Evolutionary conservation across 163 green algal genomes (phyloP).

Genomic region (Chlamydomonas reinhardtii): DNA sequence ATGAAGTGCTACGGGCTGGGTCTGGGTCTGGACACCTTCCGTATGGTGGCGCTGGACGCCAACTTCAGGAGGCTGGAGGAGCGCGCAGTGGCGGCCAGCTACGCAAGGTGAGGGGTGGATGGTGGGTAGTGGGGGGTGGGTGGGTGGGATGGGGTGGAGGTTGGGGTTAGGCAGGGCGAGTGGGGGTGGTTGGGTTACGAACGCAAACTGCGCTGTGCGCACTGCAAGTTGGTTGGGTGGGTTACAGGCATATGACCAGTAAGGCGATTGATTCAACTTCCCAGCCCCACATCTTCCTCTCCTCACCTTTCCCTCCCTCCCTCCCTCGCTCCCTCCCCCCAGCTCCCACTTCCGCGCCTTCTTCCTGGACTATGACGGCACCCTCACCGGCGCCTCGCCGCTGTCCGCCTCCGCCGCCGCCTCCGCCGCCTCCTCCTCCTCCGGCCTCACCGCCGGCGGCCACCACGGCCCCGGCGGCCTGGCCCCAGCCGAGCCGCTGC

Average conservation of each 20-base stretch:
- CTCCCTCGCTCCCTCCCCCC: neutral
- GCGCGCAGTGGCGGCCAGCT: constrained; percentile 28
- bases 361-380: constrained; percentile 97
- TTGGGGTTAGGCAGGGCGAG: too few relatives aligned
- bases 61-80: constrained; percentile 94
- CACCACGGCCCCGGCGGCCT: neutral
- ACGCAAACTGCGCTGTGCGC: too few relatives aligned
- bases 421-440: constrained; percentile 22
- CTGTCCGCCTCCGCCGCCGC: too few relatives aligned
- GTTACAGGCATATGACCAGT: too few relatives aligned
- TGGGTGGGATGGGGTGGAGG: too few relatives aligned
- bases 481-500: constrained; percentile 55
- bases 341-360: constrained; percentile 82
- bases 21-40: constrained; percentile 96
- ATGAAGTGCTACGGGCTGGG: constrained; percentile 97
- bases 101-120: constrained; percentile 25
- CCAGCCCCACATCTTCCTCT: neutral
- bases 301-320: neutral
- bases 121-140: neutral
- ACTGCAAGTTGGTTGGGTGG: too few relatives aligned
- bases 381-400: constrained; percentile 69
- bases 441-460: constrained; percentile 48
- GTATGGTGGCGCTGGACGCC: constrained; percentile 95
- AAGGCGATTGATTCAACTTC: too few relatives aligned
- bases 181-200: too few relatives aligned